Percentiles rank a stretch among this genome's conserved stretches.
Evolutionary conservation across 306 rosid species (phyloP).

Genomic region (Inga oerstediana): DNA sequence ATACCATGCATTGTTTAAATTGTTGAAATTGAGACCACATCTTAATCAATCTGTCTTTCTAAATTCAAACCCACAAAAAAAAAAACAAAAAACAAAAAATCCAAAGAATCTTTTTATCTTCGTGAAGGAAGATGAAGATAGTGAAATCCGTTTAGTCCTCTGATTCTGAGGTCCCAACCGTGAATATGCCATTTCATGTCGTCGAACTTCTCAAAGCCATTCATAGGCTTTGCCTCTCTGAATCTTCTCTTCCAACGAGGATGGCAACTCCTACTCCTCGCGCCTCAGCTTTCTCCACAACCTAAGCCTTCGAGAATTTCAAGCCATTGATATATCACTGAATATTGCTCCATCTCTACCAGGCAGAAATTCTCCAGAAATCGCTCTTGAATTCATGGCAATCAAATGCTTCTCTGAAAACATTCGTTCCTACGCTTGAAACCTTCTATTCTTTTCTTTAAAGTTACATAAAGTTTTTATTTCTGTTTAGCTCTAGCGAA

Average conservation of each 20-base stretch:
- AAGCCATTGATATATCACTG: background rate
- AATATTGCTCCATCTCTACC: background rate
- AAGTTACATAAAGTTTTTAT: background rate
- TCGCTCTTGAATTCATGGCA: background rate
- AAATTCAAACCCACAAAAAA: background rate
- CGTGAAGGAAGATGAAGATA: background rate
- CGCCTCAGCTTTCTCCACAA: background rate
- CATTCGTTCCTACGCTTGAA: background rate
- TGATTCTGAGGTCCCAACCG: background rate
- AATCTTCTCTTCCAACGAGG: background rate
- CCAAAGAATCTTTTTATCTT: background rate
- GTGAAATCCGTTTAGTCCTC: background rate
- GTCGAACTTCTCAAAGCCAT: slow-evolving; percentile 7
- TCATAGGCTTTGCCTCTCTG: background rate
- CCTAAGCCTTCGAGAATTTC: background rate
- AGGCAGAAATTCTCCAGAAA: background rate
- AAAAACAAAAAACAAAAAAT: background rate
- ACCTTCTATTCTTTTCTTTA: background rate
- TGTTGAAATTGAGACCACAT: background rate
- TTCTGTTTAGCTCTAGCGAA: background rate
- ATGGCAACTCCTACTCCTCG: background rate
- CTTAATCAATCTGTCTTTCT: background rate
- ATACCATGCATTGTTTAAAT: too few species aligned
- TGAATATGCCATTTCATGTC: slow-evolving; percentile 2
- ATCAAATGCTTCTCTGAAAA: background rate